Conservation (phyloP, 345 rosid species). For the Citrus inodora region DNA sequence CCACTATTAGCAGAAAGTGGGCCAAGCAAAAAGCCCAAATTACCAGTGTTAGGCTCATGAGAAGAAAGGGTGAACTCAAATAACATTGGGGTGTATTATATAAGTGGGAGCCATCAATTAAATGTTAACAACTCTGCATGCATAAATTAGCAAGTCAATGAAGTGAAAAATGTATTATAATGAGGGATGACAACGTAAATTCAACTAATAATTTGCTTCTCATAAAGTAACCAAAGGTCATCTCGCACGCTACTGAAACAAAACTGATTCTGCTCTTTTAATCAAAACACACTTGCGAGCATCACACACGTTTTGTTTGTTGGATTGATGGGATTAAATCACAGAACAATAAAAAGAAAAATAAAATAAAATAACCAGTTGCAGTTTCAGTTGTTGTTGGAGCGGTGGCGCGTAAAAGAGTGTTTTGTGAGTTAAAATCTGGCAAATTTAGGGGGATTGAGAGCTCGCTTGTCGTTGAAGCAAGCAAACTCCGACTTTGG, state of each 20-base stretch:
- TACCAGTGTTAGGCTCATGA: no score
- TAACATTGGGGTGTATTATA: fast-evolving
- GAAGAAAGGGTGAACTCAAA: no score
- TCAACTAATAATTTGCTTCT: neutral
- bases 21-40: no score
- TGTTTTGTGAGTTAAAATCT: conserved; percentile 28
- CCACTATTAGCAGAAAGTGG: neutral
- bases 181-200: neutral
- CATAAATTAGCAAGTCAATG: neutral
- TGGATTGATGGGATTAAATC: no score
- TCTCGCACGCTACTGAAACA: neutral
- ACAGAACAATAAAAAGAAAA: no score
- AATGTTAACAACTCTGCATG: neutral
- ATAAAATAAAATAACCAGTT: no score
- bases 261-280: neutral
- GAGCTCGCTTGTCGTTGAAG: conserved; percentile 50
- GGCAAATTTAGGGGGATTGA: conserved; percentile 48
- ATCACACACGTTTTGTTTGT: neutral
- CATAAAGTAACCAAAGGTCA: neutral
- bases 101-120: no score
- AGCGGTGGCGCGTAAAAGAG: neutral
- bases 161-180: neutral
- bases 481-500: conserved; percentile 36
- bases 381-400: neutral
- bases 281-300: neutral